Percentiles rank a stretch among this genome's conserved stretches.
These are phyloP conservation scores for Chaetoscypha palmicola DNA, from an alignment of 2,329 filamentous ascomycete genomes.

Conservation along the genomic window DNA sequence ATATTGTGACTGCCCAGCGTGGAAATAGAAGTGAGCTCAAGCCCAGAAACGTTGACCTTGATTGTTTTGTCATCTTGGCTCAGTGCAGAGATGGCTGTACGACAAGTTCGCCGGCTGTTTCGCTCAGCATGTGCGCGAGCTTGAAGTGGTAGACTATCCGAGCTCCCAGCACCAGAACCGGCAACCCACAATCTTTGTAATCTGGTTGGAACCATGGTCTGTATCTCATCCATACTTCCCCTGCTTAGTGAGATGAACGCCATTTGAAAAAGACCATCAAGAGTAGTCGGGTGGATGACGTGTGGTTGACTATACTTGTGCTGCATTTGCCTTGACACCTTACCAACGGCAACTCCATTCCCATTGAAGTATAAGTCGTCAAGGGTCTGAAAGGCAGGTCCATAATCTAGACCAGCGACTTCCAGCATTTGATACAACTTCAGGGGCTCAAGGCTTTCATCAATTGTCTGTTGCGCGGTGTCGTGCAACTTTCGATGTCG, in stretches of 20 bases:
- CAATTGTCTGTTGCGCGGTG: no score
- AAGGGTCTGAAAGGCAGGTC: neutral
- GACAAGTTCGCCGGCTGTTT: neutral
- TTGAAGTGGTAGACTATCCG: neutral
- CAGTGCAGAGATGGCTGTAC: neutral
- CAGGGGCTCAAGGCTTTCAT: neutral
- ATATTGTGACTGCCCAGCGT: neutral
- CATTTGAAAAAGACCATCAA: neutral
- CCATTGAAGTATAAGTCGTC: neutral
- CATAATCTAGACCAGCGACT: neutral
- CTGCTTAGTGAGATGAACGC: neutral
- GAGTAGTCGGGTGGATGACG: neutral
- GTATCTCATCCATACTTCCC: neutral
- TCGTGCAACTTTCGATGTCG: no score
- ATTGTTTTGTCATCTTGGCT: neutral
- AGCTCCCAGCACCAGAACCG: neutral
- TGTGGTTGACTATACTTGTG: neutral
- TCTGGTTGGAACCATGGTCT: neutral
- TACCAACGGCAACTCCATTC: neutral
- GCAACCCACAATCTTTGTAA: neutral
- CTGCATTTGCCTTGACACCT: neutral
- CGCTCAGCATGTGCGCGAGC: neutral
- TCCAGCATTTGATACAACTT: neutral
- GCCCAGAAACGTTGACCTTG: neutral
- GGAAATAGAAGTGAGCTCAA: neutral